Evolutionary conservation across 768 basidiomycete species (phyloP).

Genomic region (Suillus clintonianus): DNA sequence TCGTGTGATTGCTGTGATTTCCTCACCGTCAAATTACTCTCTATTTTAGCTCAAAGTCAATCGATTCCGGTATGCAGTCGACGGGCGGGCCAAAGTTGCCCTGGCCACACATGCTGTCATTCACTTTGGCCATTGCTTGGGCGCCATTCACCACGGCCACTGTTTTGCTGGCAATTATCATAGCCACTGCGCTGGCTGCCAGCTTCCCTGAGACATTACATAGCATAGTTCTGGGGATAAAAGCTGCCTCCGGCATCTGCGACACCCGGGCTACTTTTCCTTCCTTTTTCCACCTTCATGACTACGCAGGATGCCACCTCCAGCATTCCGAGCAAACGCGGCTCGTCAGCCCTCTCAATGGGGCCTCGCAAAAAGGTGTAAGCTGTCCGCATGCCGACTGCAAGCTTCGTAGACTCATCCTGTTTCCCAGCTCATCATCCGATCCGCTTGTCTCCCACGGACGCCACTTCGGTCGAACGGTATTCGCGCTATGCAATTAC

Average conservation of each 20-base stretch:
- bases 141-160: too few relatives aligned
- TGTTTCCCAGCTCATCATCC: not conserved
- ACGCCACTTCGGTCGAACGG: slow-evolving; percentile 19
- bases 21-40: too few relatives aligned
- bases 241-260: not conserved
- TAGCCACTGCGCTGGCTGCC: too few relatives aligned
- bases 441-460: slow-evolving; percentile 18
- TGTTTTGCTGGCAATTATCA: too few relatives aligned
- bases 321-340: not conserved
- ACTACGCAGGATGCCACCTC: not conserved
- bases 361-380: not conserved
- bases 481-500: slow-evolving; percentile 14
- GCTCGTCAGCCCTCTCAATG: not conserved
- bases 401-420: not conserved
- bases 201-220: not conserved
- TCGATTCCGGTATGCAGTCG: too few relatives aligned
- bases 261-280: not conserved
- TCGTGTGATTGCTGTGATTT: too few relatives aligned
- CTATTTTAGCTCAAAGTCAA: too few relatives aligned
- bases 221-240: not conserved
- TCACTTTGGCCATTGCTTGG: too few relatives aligned
- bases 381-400: not conserved
- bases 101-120: too few relatives aligned
- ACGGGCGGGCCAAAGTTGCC: too few relatives aligned
- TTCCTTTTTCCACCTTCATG: not conserved